Conservation (phyloP, 139 green algal genomes). For the Eudorina sp. region DNA sequence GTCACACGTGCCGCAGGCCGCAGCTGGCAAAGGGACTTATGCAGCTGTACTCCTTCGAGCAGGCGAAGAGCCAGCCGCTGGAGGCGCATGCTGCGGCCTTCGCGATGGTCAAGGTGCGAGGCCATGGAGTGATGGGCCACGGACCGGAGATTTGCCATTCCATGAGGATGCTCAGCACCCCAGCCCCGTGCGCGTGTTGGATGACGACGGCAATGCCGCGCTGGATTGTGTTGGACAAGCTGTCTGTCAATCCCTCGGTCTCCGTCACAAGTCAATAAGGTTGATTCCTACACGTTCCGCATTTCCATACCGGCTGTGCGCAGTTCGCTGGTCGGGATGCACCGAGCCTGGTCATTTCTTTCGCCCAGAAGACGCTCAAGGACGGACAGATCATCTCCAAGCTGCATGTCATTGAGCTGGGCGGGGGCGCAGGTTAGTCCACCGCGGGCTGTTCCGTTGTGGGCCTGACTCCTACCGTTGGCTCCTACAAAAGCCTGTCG, state of each 20-base stretch:
- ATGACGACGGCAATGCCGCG: too few relatives aligned
- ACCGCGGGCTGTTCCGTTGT: too few relatives aligned
- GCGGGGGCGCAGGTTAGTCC: constrained; percentile 74
- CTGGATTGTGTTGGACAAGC: too few relatives aligned
- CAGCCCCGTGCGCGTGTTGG: too few relatives aligned
- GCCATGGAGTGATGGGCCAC: too few relatives aligned
- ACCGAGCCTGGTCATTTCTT: constrained; percentile 91
- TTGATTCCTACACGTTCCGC: too few relatives aligned
- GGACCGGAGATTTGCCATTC: too few relatives aligned
- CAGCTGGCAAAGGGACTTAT: constrained; percentile 98
- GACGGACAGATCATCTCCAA: constrained; percentile 92
- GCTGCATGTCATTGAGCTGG: constrained; percentile 99
- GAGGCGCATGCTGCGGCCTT: constrained; percentile 98
- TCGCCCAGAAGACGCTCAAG: constrained; percentile 96
- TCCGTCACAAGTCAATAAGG: too few relatives aligned
- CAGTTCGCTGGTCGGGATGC: constrained; percentile 77
- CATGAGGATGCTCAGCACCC: too few relatives aligned
- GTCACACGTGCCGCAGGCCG: constrained; percentile 74
- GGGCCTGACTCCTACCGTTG: too few relatives aligned
- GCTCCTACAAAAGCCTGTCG: too few relatives aligned
- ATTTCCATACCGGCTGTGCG: neutral
- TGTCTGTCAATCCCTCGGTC: too few relatives aligned
- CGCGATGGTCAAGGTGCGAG: constrained; percentile 82
- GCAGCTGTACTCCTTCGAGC: constrained; percentile 98
- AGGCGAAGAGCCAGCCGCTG: constrained; percentile 95